Evolutionary conservation across 139 green algal genomes (phyloP).

Genomic region (Trebouxia sp.): DNA sequence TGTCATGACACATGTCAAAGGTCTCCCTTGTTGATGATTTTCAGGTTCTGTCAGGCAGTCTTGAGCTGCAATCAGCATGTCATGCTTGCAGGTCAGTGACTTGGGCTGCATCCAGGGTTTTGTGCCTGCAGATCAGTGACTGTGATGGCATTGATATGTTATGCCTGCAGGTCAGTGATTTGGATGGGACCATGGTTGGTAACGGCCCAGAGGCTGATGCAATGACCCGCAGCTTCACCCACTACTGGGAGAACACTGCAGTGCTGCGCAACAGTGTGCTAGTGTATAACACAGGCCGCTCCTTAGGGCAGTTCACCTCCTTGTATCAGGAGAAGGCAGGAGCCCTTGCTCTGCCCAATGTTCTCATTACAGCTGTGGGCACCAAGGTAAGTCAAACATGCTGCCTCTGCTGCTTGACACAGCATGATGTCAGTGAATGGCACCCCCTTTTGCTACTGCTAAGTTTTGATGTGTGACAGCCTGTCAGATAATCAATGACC

Average conservation of each 20-base stretch:
- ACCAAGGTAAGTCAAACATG: too few species aligned
- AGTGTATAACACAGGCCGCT: constrained; percentile 85
- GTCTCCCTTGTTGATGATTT: too few species aligned
- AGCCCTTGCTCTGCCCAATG: constrained; percentile 77
- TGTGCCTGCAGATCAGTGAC: neutral
- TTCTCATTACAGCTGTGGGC: constrained; percentile 85
- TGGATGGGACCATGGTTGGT: constrained; percentile 90
- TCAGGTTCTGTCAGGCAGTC: too few species aligned
- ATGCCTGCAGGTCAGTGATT: constrained; percentile 65
- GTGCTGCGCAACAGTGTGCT: constrained; percentile 70
- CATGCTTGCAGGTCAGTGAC: constrained; percentile 52
- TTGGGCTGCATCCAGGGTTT: too few species aligned
- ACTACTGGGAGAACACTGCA: constrained; percentile 80
- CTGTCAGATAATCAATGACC: too few species aligned
- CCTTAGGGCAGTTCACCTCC: constrained; percentile 73
- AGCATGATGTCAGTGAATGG: too few species aligned
- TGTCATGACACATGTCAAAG: too few species aligned
- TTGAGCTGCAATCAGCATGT: too few species aligned
- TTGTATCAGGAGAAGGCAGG: constrained; percentile 71
- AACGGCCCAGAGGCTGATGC: constrained; percentile 47
- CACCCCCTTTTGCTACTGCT: too few species aligned
- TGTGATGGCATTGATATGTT: too few species aligned
- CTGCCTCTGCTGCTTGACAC: too few species aligned
- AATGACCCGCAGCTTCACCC: constrained; percentile 58
- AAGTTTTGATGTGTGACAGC: too few species aligned